These are phyloP conservation scores for Fusarium poae DNA, from an alignment of 2,329 filamentous ascomycete species.

Conservation along the genomic window DNA sequence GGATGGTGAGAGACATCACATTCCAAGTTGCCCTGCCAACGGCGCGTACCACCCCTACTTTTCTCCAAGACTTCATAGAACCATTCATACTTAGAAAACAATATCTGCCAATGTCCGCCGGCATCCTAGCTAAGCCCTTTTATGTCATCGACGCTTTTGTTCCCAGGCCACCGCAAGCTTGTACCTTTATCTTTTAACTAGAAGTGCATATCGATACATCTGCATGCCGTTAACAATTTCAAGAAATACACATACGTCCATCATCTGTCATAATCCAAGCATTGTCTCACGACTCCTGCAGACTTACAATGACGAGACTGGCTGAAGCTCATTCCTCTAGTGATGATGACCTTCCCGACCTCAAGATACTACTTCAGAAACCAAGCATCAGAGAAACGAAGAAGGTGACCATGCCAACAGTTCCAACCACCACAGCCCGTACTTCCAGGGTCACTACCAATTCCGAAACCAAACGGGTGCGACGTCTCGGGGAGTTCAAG, in stretches of 20 bases:
- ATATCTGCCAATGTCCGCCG: constrained; percentile 3
- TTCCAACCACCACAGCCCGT: constrained; percentile 35
- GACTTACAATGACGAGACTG: constrained; percentile 48
- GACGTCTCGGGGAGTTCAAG: constrained; percentile 48
- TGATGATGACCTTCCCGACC: constrained; percentile 60
- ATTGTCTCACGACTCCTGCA: background rate
- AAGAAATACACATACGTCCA: constrained; percentile 1
- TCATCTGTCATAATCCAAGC: constrained; percentile 8
- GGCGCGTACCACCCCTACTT: background rate
- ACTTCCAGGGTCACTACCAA: constrained; percentile 46
- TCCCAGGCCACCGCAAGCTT: constrained; percentile 21
- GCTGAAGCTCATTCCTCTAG: constrained; percentile 51
- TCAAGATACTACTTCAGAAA: constrained; percentile 51
- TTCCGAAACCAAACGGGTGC: constrained; percentile 49
- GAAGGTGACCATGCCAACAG: constrained; percentile 12
- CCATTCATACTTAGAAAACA: constrained; percentile 19
- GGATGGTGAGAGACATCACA: constrained; percentile 1
- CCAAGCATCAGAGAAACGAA: constrained; percentile 35
- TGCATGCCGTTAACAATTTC: constrained; percentile 16
- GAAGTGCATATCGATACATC: constrained; percentile 10
- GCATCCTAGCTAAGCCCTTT: constrained; percentile 17
- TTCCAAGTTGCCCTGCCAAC: constrained; percentile 41
- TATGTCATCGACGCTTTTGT: constrained; percentile 5
- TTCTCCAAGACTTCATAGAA: constrained; percentile 1
- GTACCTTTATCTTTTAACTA: constrained; percentile 17